Evolutionary conservation across 768 basidiomycete species (phyloP).

Genomic region (Gyrodon lividus): DNA sequence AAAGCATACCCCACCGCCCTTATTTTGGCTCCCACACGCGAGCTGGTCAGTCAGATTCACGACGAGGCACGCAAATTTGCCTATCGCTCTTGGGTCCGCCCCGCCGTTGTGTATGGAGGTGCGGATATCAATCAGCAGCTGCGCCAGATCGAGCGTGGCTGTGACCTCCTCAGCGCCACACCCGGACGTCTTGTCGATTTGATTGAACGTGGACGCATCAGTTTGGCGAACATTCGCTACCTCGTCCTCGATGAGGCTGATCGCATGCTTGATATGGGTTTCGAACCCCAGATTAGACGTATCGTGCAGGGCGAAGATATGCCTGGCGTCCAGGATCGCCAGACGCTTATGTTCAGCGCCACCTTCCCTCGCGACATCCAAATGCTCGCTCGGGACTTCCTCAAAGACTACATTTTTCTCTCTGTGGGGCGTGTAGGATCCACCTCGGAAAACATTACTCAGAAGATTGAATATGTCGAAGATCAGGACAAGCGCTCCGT

Average conservation of each 20-base stretch:
- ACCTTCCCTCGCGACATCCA: slow-evolving; percentile 99
- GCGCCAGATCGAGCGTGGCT: slow-evolving; percentile 91
- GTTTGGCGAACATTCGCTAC: slow-evolving; percentile 93
- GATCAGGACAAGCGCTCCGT: slow-evolving; percentile 96
- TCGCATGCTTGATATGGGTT: slow-evolving; percentile 99
- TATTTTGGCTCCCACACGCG: slow-evolving; percentile 96
- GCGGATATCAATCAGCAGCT: slow-evolving; percentile 97
- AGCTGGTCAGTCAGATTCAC: slow-evolving; percentile 98
- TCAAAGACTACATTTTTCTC: slow-evolving; percentile 98
- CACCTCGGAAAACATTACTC: slow-evolving; percentile 99
- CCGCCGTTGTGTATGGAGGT: slow-evolving; percentile 98
- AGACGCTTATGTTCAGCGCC: slow-evolving; percentile 99
- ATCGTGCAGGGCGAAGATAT: slow-evolving; percentile 99
- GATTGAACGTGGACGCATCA: slow-evolving; percentile 96
- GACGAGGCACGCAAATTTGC: slow-evolving; percentile 99
- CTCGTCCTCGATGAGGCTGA: slow-evolving; percentile 99
- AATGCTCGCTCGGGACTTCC: slow-evolving; percentile 91
- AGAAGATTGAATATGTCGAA: slow-evolving; percentile 98
- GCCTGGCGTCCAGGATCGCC: slow-evolving; percentile 88
- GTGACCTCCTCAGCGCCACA: slow-evolving; percentile 94
- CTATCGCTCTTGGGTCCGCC: slow-evolving; percentile 98
- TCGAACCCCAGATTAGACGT: slow-evolving; percentile 97
- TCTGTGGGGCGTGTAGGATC: slow-evolving; percentile 98
- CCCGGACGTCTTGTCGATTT: slow-evolving; percentile 98
- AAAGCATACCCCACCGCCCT: slow-evolving; percentile 98